A percentile compares a stretch with the other conserved stretches of the same genome.
Evolutionary conservation across 2,329 filamentous ascomycete genomes (phyloP).

Genomic region (Ceratocystis huliohia): DNA sequence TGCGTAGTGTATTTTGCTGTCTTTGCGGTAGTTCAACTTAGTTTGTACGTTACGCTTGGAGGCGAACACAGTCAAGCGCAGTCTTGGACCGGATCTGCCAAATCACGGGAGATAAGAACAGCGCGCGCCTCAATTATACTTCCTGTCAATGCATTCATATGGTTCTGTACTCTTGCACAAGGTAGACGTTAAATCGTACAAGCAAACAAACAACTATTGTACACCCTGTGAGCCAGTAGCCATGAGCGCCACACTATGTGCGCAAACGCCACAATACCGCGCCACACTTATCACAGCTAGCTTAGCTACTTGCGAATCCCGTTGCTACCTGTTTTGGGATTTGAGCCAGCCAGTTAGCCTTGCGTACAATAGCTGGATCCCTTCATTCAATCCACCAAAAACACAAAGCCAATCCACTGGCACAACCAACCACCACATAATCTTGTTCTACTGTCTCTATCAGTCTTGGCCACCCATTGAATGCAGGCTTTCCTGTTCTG

Average conservation of each 20-base stretch:
- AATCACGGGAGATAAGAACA: too few species aligned
- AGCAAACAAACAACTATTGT: too few species aligned
- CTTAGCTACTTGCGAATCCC: constrained; percentile 19
- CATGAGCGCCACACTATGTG: not conserved
- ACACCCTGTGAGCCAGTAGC: too few species aligned
- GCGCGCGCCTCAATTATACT: too few species aligned
- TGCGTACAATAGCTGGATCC: constrained; percentile 13
- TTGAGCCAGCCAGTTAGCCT: constrained; percentile 18
- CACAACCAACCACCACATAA: constrained; percentile 3
- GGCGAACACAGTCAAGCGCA: too few species aligned
- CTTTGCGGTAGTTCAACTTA: not conserved
- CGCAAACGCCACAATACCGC: not conserved
- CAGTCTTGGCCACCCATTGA: not conserved
- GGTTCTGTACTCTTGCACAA: too few species aligned
- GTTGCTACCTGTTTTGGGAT: constrained; percentile 20
- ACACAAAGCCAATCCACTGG: not conserved
- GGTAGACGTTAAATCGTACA: too few species aligned
- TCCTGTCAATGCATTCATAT: too few species aligned
- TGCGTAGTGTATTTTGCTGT: not conserved
- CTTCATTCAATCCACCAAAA: constrained; percentile 14
- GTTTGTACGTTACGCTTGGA: not conserved
- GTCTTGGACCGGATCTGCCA: too few species aligned
- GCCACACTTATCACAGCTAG: not conserved
- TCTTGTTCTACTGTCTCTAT: constrained; percentile 3
- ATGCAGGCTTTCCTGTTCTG: not conserved